phyloP scores from a whole-genome alignment of 257 asterid species.

The Paraleonurus japonicus region DNA sequence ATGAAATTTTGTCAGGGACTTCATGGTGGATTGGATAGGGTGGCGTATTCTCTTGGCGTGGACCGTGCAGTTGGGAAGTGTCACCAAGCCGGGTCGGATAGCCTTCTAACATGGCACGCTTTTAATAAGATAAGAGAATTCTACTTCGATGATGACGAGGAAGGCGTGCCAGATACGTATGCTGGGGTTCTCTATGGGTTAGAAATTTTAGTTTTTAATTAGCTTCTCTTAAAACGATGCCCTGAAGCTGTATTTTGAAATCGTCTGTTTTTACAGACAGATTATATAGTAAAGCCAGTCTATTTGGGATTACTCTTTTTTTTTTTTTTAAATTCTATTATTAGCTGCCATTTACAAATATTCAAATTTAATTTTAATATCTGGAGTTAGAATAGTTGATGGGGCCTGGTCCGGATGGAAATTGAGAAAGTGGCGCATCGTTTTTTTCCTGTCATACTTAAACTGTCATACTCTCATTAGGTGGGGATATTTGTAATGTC shows the following conservation, averaged over 20 bases:
- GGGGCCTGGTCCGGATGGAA: background rate
- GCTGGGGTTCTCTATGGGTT: slow-evolving; percentile 79
- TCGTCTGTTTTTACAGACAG: slow-evolving; percentile 25
- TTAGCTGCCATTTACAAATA: background rate
- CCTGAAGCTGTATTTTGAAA: slow-evolving; percentile 23
- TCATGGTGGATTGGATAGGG: slow-evolving; percentile 76
- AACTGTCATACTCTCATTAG: background rate
- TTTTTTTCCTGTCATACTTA: background rate
- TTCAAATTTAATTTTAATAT: background rate
- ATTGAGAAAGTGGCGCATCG: background rate
- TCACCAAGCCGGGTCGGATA: slow-evolving; percentile 93
- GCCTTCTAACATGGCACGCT: slow-evolving; percentile 75
- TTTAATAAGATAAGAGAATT: slow-evolving; percentile 52
- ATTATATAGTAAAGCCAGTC: slow-evolving; percentile 26
- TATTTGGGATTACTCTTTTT: slow-evolving; percentile 4
- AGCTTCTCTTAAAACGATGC: slow-evolving; percentile 33
- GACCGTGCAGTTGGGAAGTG: slow-evolving; percentile 57
- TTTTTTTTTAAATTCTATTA: background rate
- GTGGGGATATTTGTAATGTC: background rate
- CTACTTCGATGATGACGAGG: slow-evolving; percentile 38
- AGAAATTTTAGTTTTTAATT: slow-evolving; percentile 45
- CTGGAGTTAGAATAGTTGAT: slow-evolving; percentile 2
- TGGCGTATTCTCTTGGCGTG: slow-evolving; percentile 54
- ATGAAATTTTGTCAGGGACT: slow-evolving; percentile 59
- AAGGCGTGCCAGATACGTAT: slow-evolving; percentile 45